Evolutionary conservation across 805 yeast genomes (phyloP).

Genomic region (Saccharomyces cerevisiae): DNA sequence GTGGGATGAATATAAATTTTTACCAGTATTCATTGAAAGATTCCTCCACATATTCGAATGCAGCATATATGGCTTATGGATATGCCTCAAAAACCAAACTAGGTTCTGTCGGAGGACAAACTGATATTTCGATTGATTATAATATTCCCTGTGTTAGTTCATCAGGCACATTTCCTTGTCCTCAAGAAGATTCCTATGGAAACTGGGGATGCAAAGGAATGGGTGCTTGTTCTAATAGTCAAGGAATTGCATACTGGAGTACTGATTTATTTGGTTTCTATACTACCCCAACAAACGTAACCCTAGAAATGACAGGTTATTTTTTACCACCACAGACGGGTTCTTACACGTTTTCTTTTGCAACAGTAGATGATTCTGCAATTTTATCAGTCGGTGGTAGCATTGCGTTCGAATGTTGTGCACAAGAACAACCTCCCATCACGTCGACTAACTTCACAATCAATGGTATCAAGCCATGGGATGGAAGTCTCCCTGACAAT

Average conservation of each 20-base stretch:
- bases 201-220: too few species aligned
- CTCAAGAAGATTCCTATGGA: too few species aligned
- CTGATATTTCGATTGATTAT: background rate
- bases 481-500: background rate
- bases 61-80: background rate
- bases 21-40: background rate
- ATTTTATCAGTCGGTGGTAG: constrained; percentile 26
- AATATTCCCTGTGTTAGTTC: too few species aligned
- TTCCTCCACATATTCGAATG: background rate
- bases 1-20: background rate
- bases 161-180: too few species aligned
- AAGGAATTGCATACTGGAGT: background rate
- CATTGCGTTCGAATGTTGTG: constrained; percentile 32
- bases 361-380: constrained; percentile 28
- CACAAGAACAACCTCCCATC: constrained; percentile 2
- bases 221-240: too few species aligned
- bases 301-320: constrained; percentile 25
- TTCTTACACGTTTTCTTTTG: constrained; percentile 20
- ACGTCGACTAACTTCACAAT: constrained; percentile 2
- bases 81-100: background rate
- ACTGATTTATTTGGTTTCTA: constrained; percentile 5
- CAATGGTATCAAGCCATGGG: constrained; percentile 3
- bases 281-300: constrained; percentile 14
- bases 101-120: background rate
- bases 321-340: constrained; percentile 27